Evolutionary conservation across 805 yeast species (phyloP).

Genomic region (Ogataea angusta): DNA sequence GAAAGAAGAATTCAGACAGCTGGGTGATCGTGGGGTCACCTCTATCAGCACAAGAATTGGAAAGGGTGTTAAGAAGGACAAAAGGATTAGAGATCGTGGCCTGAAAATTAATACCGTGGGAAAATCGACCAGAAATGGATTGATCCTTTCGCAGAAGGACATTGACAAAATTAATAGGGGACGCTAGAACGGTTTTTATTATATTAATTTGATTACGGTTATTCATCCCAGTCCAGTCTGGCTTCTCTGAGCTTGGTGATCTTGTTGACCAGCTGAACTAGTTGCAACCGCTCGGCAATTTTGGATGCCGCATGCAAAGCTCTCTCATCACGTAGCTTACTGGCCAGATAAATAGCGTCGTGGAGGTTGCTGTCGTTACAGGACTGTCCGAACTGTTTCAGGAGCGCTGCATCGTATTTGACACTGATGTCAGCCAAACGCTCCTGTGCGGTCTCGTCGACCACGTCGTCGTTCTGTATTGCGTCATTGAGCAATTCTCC

Average conservation of each 20-base stretch:
- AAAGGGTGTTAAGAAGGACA: conserved; percentile 37
- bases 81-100: conserved; percentile 65
- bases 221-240: conserved; percentile 34
- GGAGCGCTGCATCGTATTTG: conserved; percentile 70
- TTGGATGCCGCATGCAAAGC: conserved; percentile 81
- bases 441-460: conserved; percentile 39
- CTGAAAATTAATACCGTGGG: conserved; percentile 76
- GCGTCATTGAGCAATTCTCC: conserved; percentile 64
- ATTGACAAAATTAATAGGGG: conserved; percentile 39
- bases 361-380: conserved; percentile 63
- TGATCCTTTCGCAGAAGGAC: conserved; percentile 65
- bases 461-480: conserved; percentile 37
- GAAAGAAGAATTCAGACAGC: conserved; percentile 62
- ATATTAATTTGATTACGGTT: conserved; percentile 4
- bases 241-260: conserved; percentile 54
- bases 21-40: conserved; percentile 53
- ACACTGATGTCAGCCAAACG: conserved; percentile 51
- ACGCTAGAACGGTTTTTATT: background rate
- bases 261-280: conserved; percentile 49
- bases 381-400: conserved; percentile 69
- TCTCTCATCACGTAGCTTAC: conserved; percentile 67
- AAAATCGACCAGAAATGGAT: conserved; percentile 71
- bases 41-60: conserved; percentile 52
- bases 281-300: conserved; percentile 72
- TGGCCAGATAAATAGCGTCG: conserved; percentile 68